Base-by-base conservation (phyloP, 2,329 filamentous ascomycete species). In the Sclerotinia subarctica region DNA sequence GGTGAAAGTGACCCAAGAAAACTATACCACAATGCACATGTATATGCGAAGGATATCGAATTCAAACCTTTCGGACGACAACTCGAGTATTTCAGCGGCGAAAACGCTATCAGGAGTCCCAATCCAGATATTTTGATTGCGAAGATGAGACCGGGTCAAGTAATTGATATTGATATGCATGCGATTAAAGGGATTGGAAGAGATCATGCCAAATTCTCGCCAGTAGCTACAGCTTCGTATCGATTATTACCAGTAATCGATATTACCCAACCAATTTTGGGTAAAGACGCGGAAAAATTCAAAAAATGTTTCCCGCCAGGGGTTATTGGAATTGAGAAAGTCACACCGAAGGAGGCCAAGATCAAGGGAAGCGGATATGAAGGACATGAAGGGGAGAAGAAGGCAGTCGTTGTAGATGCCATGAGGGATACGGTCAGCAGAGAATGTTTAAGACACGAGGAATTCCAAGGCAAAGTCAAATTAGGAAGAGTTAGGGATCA, bases 121-220 rank as follows among this genome's bases (percentile, higher is more conserved):
- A 93, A 98, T 80, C 94, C 94, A 1, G 91, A 97, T 77, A 97
- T 99, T 71, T 82, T 99, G 68, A 88, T 99, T 77, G 93, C 93
- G 70, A 99, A 99, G 83, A 82, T 99, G 79, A 89, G 95, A 38
- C 95, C 96, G 0, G 91, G 91, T 5, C 96, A 99, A 83, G 86
- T 88, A 74, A 92, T 99, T 75, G 86, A 92, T 76, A 83, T 97
- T 70, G 88, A 91, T 73, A 90, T 96, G 86, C 94, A 98, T 82
- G 95, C 94, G 81, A 89, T 96, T 81, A 96, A 97, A 82, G 95
- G 96, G 70, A 88, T 96, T 73, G 95, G 95, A 59, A 88, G 90
- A 72, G 95, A 99, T 80, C 95, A 99, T 79, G 90, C 95, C 74
- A 99, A 99, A 80, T 99, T 95, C 82, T 97, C 93, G 0, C 95